Evolutionary conservation across 2,329 filamentous ascomycete species (phyloP).

Genomic region (Alternaria sp.): DNA sequence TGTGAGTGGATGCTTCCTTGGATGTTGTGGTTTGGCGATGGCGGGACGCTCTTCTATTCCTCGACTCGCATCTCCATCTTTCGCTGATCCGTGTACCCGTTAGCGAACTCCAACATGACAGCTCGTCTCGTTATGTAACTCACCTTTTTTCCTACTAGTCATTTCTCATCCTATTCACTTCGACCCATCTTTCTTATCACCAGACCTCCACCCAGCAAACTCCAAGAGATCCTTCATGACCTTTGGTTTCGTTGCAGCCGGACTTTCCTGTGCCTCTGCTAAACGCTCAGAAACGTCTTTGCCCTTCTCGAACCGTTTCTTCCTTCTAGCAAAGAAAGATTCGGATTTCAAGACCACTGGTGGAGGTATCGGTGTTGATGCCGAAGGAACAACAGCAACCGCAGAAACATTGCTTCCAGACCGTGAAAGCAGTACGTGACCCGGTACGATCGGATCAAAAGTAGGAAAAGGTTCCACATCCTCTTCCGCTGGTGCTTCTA

Average conservation of each 20-base stretch:
- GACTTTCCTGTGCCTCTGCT: neutral
- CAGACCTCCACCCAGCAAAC: neutral
- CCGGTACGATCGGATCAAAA: neutral
- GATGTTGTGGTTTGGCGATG: neutral
- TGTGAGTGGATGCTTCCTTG: neutral
- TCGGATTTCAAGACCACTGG: neutral
- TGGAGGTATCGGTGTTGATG: neutral
- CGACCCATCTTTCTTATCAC: neutral
- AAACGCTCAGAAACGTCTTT: neutral
- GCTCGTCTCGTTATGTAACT: neutral
- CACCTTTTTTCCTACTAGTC: neutral
- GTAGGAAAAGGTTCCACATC: neutral
- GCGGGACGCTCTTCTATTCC: neutral
- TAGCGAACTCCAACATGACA: neutral
- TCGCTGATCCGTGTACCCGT: neutral
- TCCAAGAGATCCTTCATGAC: neutral
- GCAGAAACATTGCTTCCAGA: neutral
- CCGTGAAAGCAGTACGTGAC: neutral
- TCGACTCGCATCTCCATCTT: neutral
- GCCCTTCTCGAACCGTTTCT: neutral
- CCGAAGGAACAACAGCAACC: no score
- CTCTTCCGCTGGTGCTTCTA: neutral
- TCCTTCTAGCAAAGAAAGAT: neutral
- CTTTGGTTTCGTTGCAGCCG: neutral
- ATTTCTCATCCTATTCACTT: neutral